Conservation (phyloP, 768 basidiomycete genomes). For the Lyophyllum atratum region DNA sequence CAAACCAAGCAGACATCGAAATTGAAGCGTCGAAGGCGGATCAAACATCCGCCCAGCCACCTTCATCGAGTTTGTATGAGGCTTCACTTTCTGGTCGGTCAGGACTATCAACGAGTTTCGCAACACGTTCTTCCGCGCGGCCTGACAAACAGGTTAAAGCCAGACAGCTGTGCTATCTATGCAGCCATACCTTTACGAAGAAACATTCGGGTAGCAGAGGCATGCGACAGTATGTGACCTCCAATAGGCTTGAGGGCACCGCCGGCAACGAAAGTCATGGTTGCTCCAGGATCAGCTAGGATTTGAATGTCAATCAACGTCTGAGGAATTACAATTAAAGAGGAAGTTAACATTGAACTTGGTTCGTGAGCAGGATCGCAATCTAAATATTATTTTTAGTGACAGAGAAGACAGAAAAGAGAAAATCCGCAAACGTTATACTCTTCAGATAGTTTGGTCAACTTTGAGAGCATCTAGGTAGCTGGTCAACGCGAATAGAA, state of each 20-base stretch:
- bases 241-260: conserved; percentile 91
- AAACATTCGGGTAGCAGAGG: conserved; percentile 86
- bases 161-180: background rate
- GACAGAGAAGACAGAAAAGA: background rate
- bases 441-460: conserved; percentile 91
- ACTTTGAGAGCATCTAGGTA: conserved; percentile 81
- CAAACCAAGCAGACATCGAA: background rate
- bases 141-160: conserved; percentile 34
- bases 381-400: conserved; percentile 49
- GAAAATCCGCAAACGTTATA: conserved; percentile 60
- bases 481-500: background rate
- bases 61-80: conserved; percentile 89
- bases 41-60: conserved; percentile 87
- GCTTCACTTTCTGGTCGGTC: conserved; percentile 90
- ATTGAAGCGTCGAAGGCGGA: background rate
- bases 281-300: conserved; percentile 90
- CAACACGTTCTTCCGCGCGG: conserved; percentile 88
- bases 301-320: background rate
- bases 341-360: conserved; percentile 73
- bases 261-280: conserved; percentile 93
- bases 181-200: conserved; percentile 72
- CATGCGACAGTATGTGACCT: conserved; percentile 86
- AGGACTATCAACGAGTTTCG: conserved; percentile 88
- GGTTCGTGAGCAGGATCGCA: conserved; percentile 87
- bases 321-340: background rate